Conservation (phyloP, 2,329 filamentous ascomycete genomes). For the Didymella arachidicola region DNA sequence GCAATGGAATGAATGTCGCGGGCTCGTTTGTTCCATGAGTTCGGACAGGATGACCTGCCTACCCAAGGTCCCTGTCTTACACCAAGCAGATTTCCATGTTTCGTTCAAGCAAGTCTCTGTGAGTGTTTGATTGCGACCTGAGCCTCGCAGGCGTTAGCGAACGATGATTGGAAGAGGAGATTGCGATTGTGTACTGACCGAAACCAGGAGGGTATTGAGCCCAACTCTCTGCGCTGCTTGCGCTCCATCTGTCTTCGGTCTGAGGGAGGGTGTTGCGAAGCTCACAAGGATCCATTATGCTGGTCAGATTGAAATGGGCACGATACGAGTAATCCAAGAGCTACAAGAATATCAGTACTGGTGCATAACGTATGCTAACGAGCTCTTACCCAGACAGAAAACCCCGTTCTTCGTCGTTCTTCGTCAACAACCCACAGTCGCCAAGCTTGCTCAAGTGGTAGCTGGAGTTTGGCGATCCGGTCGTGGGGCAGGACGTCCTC, state of each 20-base stretch:
- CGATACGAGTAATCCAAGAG: neutral
- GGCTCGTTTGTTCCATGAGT: neutral
- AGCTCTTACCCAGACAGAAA: neutral
- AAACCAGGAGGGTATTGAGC: neutral
- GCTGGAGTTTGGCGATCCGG: neutral
- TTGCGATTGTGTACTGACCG: neutral
- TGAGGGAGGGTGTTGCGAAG: neutral
- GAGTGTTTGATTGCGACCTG: neutral
- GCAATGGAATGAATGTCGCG: neutral
- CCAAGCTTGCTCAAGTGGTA: neutral
- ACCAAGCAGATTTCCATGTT: neutral
- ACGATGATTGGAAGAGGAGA: neutral
- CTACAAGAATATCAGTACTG: neutral
- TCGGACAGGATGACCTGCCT: neutral
- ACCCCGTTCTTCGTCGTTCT: neutral
- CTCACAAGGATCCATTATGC: neutral
- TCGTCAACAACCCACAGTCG: neutral
- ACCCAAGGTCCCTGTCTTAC: neutral
- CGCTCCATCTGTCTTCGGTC: neutral
- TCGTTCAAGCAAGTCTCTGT: neutral
- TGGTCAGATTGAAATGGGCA: neutral
- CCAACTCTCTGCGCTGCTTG: neutral
- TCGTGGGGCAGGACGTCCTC: neutral
- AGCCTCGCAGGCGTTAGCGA: neutral
- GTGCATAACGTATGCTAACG: neutral